Evolutionary conservation across 2,329 filamentous ascomycete genomes (phyloP).

Genomic region (Tetracladium maxilliforme): DNA sequence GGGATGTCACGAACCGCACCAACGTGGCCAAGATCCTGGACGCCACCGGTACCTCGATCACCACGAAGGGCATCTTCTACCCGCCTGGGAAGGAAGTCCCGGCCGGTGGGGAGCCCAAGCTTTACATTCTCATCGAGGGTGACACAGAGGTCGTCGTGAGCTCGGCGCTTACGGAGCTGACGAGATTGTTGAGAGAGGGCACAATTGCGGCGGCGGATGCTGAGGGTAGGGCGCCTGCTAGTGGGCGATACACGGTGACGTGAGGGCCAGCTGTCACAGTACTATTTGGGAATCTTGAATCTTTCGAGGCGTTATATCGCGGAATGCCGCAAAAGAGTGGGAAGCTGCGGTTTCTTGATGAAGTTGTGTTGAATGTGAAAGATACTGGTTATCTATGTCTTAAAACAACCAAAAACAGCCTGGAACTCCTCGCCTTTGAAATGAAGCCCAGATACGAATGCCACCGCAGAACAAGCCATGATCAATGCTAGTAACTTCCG

Average conservation of each 20-base stretch:
- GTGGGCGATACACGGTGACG: constrained; percentile 76
- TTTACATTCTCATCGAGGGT: constrained; percentile 95
- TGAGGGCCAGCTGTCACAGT: no score
- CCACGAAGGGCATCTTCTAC: constrained; percentile 91
- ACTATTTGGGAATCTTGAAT: no score
- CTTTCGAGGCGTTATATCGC: no score
- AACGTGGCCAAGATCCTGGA: constrained; percentile 98
- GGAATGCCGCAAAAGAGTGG: no score
- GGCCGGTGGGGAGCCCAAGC: constrained; percentile 66
- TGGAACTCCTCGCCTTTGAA: no score
- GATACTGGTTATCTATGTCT: no score
- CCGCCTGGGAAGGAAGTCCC: constrained; percentile 65
- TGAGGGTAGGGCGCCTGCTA: constrained; percentile 64
- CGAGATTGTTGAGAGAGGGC: constrained; percentile 75
- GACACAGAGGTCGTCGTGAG: constrained; percentile 90
- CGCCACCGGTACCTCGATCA: constrained; percentile 87
- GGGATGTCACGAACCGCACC: constrained; percentile 96
- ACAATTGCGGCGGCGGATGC: constrained; percentile 80
- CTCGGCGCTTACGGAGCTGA: constrained; percentile 80
- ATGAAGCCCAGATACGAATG: no score
- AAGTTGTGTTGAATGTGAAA: no score
- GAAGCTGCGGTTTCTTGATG: no score
- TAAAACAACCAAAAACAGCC: no score
- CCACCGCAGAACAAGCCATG: no score
- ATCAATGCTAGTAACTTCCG: no score